Evolutionary conservation across 768 basidiomycete genomes (phyloP).

Genomic region (Glaciozyma martinii): DNA sequence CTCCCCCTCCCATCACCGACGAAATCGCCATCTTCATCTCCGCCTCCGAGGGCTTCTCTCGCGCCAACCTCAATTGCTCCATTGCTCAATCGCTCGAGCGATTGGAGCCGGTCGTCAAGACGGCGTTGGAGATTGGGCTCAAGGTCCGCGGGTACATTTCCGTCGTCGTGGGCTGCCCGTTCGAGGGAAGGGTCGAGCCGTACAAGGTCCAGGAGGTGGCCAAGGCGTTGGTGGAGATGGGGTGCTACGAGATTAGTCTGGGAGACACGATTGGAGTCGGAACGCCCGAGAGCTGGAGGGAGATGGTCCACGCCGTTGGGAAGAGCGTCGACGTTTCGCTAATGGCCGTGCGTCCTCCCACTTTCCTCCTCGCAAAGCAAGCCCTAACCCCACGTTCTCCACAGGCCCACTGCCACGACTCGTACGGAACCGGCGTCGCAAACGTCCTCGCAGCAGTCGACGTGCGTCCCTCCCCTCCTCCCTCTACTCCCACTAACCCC

Average conservation of each 20-base stretch:
- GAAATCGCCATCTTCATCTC: slow-evolving; percentile 86
- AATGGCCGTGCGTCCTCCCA: slow-evolving; percentile 47
- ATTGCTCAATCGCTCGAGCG: slow-evolving; percentile 60
- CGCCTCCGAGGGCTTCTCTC: slow-evolving; percentile 75
- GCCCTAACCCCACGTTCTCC: background rate
- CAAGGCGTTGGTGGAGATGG: slow-evolving; percentile 69
- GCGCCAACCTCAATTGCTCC: slow-evolving; percentile 73
- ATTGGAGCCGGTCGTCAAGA: slow-evolving; percentile 53
- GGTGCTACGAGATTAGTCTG: slow-evolving; percentile 71
- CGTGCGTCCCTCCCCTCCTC: slow-evolving; percentile 37
- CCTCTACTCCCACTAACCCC: background rate
- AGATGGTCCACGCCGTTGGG: slow-evolving; percentile 63
- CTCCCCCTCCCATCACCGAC: slow-evolving; percentile 44
- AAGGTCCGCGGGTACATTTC: slow-evolving; percentile 45
- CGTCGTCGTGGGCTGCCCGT: slow-evolving; percentile 54
- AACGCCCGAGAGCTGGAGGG: slow-evolving; percentile 57
- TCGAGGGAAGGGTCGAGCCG: slow-evolving; percentile 65
- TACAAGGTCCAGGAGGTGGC: slow-evolving; percentile 59
- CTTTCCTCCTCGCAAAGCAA: background rate
- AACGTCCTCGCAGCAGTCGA: slow-evolving; percentile 33
- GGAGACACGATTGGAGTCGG: slow-evolving; percentile 88
- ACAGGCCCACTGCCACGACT: slow-evolving; percentile 68
- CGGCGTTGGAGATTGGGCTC: slow-evolving; percentile 55
- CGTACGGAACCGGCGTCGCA: slow-evolving; percentile 62
- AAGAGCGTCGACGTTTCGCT: slow-evolving; percentile 53